phyloP scores from a whole-genome alignment of 1,284 basidiomycete genomes.

The Phaffia rhodozyma region DNA sequence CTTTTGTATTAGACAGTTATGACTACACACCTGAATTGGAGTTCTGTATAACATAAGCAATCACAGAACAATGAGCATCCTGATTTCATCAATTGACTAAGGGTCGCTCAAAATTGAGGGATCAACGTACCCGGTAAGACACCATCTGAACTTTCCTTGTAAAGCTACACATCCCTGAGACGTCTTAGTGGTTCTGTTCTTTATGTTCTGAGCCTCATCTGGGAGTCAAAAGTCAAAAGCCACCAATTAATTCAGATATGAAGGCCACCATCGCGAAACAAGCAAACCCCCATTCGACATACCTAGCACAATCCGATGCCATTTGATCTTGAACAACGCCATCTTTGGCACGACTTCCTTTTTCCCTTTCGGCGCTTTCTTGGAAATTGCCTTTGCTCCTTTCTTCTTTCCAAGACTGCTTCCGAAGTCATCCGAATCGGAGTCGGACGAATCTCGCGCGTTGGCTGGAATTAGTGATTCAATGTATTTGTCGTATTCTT shows the following conservation, averaged over 20 bases:
- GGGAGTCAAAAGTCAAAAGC: constrained; percentile 4
- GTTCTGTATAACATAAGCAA: constrained; percentile 40
- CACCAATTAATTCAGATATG: constrained; percentile 18
- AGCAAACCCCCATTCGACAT: constrained; percentile 15
- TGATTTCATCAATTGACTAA: neutral
- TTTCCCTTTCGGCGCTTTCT: constrained; percentile 39
- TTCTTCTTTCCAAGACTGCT: constrained; percentile 25
- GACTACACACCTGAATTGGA: constrained; percentile 51
- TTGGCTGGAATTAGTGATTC: neutral
- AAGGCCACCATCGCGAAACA: neutral
- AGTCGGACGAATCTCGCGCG: neutral
- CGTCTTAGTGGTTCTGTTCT: constrained; percentile 74
- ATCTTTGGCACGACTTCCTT: constrained; percentile 38
- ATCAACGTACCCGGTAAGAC: constrained; percentile 51
- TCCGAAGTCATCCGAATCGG: constrained; percentile 3
- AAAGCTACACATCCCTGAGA: constrained; percentile 71
- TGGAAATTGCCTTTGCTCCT: constrained; percentile 34
- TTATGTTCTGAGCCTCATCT: constrained; percentile 98
- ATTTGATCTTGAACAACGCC: constrained; percentile 66
- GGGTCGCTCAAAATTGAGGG: neutral
- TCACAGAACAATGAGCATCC: too few relatives aligned
- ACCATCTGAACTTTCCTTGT: constrained; percentile 71
- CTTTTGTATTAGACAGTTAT: neutral
- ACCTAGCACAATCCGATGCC: constrained; percentile 80
- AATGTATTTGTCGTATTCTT: constrained; percentile 17